Conservation (phyloP, 371 early-diverging fungal species). For the Rhizopus microsporus region DNA sequence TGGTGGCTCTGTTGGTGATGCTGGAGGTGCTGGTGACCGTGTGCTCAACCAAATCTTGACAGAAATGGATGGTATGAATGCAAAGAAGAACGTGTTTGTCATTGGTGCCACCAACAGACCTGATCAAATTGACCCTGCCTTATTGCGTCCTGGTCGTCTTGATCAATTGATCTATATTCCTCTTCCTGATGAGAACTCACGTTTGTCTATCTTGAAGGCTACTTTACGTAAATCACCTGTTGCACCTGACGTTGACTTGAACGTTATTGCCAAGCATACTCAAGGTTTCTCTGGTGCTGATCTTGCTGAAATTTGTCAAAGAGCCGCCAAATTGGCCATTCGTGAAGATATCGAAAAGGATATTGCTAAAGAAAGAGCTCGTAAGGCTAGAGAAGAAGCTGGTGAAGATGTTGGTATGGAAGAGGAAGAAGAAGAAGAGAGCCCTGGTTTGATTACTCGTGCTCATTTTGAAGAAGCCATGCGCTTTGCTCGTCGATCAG, state of each 20-base stretch:
- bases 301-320: constrained; percentile 99
- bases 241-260: constrained; percentile 83
- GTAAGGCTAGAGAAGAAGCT: constrained; percentile 68
- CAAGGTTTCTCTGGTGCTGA: constrained; percentile 99
- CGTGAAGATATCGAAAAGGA: constrained; percentile 98
- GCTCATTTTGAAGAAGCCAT: constrained; percentile 99
- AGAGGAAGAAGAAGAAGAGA: constrained; percentile 78
- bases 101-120: constrained; percentile 98
- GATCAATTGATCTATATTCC: constrained; percentile 99
- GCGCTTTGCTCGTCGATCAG: constrained; percentile 96
- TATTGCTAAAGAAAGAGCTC: constrained; percentile 70
- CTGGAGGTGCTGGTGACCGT: constrained; percentile 98
- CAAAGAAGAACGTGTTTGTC: constrained; percentile 98
- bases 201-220: constrained; percentile 89
- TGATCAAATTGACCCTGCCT: constrained; percentile 37
- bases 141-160: constrained; percentile 95
- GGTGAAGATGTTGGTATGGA: constrained; percentile 77
- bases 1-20: constrained; percentile 85
- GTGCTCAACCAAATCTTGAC: constrained; percentile 99
- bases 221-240: constrained; percentile 98
- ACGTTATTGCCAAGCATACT: constrained; percentile 87
- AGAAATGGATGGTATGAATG: constrained; percentile 99
- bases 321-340: constrained; percentile 99
- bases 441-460: constrained; percentile 89
- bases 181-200: constrained; percentile 94